Evolutionary conservation across 805 yeast genomes (phyloP).

Genomic region (Pichia californica): DNA sequence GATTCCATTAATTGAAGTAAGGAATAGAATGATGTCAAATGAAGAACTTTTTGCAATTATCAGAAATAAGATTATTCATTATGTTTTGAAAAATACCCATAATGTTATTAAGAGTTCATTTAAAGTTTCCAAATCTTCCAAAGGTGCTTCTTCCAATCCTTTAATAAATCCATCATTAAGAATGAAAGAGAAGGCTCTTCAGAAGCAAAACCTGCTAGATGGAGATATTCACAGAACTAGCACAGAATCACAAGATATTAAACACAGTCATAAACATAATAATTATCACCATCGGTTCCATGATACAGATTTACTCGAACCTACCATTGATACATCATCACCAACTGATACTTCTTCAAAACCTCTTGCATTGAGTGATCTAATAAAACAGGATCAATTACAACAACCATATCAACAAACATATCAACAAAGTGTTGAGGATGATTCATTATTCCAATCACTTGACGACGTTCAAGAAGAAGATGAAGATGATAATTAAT

Average conservation of each 20-base stretch:
- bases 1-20: slow-evolving; percentile 56
- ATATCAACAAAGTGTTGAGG: not conserved
- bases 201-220: not conserved
- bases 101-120: slow-evolving; percentile 74
- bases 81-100: slow-evolving; percentile 62
- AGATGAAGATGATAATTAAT: not conserved
- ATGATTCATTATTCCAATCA: too few species aligned
- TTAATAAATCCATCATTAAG: slow-evolving; percentile 7
- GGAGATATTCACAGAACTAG: slow-evolving; percentile 8
- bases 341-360: too few species aligned
- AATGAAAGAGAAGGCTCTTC: not conserved
- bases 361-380: not conserved
- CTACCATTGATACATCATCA: not conserved
- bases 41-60: slow-evolving; percentile 60
- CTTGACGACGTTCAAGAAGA: slow-evolving; percentile 3
- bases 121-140: slow-evolving; percentile 13
- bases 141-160: slow-evolving; percentile 8
- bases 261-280: slow-evolving; percentile 14
- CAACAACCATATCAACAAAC: not conserved
- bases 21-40: slow-evolving; percentile 63
- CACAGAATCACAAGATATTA: not conserved
- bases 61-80: slow-evolving; percentile 52
- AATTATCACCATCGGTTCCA: slow-evolving; percentile 11
- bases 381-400: not conserved
- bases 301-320: slow-evolving; percentile 23